Evolutionary conservation across 73 alveolate species (phyloP).

Genomic region (Chromera velia): DNA sequence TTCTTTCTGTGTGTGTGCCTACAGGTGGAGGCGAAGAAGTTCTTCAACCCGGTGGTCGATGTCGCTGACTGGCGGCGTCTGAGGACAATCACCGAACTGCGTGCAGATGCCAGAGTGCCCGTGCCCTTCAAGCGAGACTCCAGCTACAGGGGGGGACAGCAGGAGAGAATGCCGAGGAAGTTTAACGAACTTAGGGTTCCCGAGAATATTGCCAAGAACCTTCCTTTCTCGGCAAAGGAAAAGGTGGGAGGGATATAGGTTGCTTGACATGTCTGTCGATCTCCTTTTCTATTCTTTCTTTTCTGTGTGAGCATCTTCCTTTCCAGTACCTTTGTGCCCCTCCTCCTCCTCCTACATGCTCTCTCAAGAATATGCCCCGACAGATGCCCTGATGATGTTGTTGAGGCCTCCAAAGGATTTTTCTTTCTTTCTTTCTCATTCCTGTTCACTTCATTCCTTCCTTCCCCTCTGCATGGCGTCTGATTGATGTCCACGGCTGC

Average conservation of each 20-base stretch:
- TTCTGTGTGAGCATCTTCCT: too few species aligned
- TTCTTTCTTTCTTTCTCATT: too few species aligned
- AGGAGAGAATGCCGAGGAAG: slow-evolving; percentile 16
- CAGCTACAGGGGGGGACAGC: slow-evolving; percentile 35
- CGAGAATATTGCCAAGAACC: slow-evolving; percentile 9
- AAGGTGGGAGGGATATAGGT: not conserved
- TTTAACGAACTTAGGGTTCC: slow-evolving; percentile 28
- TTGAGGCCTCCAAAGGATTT: not conserved
- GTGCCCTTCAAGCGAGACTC: not conserved
- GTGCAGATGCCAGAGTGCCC: not conserved
- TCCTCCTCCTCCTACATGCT: not conserved
- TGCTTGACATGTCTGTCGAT: not conserved
- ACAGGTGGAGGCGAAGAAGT: not conserved
- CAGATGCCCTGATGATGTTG: not conserved
- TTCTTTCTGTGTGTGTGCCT: not conserved
- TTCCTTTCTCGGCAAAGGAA: not conserved
- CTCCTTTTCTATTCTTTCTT: too few species aligned
- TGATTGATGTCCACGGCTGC: not conserved
- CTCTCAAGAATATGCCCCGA: not conserved
- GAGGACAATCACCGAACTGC: not conserved
- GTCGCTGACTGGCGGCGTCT: not conserved
- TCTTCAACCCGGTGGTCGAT: not conserved
- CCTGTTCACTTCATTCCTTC: too few species aligned
- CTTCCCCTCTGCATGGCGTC: not conserved
- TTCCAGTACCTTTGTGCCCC: not conserved